phyloP scores from a whole-genome alignment of 2,329 filamentous ascomycete genomes.

The Colletotrichum eremochloae region DNA sequence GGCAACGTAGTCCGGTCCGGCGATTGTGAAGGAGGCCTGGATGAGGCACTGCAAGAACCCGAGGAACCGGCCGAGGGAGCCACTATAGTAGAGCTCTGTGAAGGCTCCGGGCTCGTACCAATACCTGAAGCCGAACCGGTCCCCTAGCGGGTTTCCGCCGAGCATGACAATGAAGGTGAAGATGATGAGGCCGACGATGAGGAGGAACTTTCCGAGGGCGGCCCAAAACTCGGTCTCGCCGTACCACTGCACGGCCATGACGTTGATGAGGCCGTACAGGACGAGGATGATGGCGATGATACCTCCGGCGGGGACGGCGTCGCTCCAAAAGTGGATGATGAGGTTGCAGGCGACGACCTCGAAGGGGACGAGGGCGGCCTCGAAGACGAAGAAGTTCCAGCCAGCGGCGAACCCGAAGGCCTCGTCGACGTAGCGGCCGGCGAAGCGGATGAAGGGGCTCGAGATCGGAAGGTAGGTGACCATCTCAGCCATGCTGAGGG shows the following conservation, averaged over 20 bases:
- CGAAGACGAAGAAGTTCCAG: slow-evolving; percentile 81
- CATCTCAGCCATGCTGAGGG: slow-evolving; percentile 78
- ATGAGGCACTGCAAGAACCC: slow-evolving; percentile 84
- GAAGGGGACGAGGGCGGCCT: slow-evolving; percentile 76
- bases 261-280: slow-evolving; percentile 70
- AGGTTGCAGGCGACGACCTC: slow-evolving; percentile 76
- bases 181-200: slow-evolving; percentile 78
- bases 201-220: slow-evolving; percentile 77
- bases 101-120: slow-evolving; percentile 80
- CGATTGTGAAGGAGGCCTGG: slow-evolving; percentile 74
- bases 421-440: slow-evolving; percentile 80
- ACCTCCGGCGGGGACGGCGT: slow-evolving; percentile 69
- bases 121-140: slow-evolving; percentile 78
- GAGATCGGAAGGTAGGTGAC: slow-evolving; percentile 82
- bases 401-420: slow-evolving; percentile 80
- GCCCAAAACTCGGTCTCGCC: slow-evolving; percentile 84
- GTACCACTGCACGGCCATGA: slow-evolving; percentile 81
- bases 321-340: slow-evolving; percentile 74
- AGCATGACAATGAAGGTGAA: slow-evolving; percentile 89
- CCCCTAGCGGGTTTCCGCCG: slow-evolving; percentile 81
- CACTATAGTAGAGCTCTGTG: slow-evolving; percentile 72
- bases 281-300: slow-evolving; percentile 69
- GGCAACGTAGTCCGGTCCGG: slow-evolving; percentile 65
- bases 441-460: slow-evolving; percentile 83
- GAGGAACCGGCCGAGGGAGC: slow-evolving; percentile 77